Base-by-base conservation (phyloP, 139 green algal genomes). In the Coelastrella sp. region DNA sequence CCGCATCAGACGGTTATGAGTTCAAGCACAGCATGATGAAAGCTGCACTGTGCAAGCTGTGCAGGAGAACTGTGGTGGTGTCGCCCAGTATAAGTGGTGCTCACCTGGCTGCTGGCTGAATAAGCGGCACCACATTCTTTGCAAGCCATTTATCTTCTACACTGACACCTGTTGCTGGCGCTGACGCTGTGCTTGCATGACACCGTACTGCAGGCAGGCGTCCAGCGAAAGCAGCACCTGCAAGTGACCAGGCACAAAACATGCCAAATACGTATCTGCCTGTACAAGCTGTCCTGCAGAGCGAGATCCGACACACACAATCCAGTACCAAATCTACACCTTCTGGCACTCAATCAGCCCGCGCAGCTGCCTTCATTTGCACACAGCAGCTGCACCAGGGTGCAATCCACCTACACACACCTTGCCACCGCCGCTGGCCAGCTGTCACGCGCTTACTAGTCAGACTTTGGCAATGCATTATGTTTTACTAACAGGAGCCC, bases 111-210 rank as follows among this genome's bases (percentile, higher is more conserved):
- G 59, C 59, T 10, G 80, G 14, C n/a, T 22, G 23, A 14, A 58
- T 65, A 13, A 88, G 83, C 4, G 83, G 83, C n/a, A 80, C 20
- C 4, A 88, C 68, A 66, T 88, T 80, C 16, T 73, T 73, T 20
- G 68, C 19, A 58, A 88, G 19, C 83, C 83, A 90, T 23, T 75
- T 83, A 77, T 90, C 83, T 57, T 88, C 85, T 22, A 77, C 47
- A 20, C 6, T 5, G 11, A 54, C 85, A 60, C 20, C 56, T 60
- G 57, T n/a, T 58, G 61, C 57, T 81, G 73, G 19, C 13, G 20
- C 57, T 74, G 85, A 84, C 3, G 74, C 59, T 54, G 74, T 74
- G 85, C 73, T 75, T 59, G 59, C 73, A 77, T 73, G 16, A 58
- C 74, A 83, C 4, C 65, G 47, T 7, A 83, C 73, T 14, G 47